Conservation (phyloP, 1,139 yeast genomes). For the Pichia sp. region DNA sequence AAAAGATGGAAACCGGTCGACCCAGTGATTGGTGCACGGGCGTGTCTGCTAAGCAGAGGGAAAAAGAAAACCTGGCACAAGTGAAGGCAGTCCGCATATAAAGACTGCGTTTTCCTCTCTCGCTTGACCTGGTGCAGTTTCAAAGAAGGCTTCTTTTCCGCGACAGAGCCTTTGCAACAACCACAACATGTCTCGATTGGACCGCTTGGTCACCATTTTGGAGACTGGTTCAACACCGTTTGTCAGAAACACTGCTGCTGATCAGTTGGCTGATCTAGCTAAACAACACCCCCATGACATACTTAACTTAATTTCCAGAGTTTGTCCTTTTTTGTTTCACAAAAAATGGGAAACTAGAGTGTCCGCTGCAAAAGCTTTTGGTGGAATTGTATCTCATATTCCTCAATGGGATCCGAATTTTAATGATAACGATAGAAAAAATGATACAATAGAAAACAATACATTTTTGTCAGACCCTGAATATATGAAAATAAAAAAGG, state of each 20-base stretch:
- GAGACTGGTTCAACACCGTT: conserved; percentile 95
- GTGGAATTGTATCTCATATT: conserved; percentile 81
- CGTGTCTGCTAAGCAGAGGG: too few relatives aligned
- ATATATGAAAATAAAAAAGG: conserved; percentile 18
- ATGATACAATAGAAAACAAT: conserved; percentile 11
- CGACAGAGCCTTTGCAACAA: not conserved
- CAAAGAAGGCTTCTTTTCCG: not conserved
- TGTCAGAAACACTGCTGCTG: conserved; percentile 95
- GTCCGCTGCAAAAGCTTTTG: conserved; percentile 91
- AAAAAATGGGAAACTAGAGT: conserved; percentile 94
- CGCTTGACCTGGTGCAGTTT: not conserved
- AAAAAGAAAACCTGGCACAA: too few relatives aligned
- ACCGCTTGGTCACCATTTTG: conserved; percentile 67
- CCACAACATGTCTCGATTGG: conserved; percentile 38
- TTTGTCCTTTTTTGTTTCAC: conserved; percentile 79
- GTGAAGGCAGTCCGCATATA: not conserved
- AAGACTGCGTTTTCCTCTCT: not conserved
- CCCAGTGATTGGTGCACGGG: not conserved
- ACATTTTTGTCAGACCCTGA: conserved; percentile 17
- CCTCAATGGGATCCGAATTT: conserved; percentile 80
- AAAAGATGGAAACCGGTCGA: not conserved
- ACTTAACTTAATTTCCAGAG: conserved; percentile 74
- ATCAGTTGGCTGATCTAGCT: conserved; percentile 90
- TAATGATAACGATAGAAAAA: conserved; percentile 24
- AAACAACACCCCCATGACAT: conserved; percentile 93